Evolutionary conservation across 768 basidiomycete genomes (phyloP).

Genomic region (Mycena rosella): DNA sequence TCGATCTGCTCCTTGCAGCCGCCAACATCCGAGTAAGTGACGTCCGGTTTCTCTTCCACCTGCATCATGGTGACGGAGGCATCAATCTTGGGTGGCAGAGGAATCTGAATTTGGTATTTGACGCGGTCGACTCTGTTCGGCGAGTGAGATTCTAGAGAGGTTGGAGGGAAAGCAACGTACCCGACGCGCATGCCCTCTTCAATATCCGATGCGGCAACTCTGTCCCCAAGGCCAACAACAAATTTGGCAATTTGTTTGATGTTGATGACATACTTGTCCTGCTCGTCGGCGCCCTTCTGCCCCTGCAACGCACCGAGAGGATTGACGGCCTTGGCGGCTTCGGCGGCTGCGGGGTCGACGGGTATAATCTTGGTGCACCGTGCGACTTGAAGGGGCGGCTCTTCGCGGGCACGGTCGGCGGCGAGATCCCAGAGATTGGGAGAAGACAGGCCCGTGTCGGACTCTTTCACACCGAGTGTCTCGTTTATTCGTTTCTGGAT

Average conservation of each 20-base stretch:
- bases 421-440: slow-evolving; percentile 98
- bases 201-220: slow-evolving; percentile 97
- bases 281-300: slow-evolving; percentile 97
- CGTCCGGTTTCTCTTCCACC: slow-evolving; percentile 98
- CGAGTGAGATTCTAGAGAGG: background rate
- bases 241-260: slow-evolving; percentile 99
- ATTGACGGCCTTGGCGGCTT: slow-evolving; percentile 83
- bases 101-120: slow-evolving; percentile 99
- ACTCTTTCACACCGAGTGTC: slow-evolving; percentile 98
- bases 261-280: slow-evolving; percentile 99
- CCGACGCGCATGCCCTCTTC: slow-evolving; percentile 99
- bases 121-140: slow-evolving; percentile 87
- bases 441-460: slow-evolving; percentile 95
- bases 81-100: slow-evolving; percentile 98
- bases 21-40: slow-evolving; percentile 97
- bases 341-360: slow-evolving; percentile 79
- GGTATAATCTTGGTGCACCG: slow-evolving; percentile 99
- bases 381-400: slow-evolving; percentile 96
- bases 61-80: slow-evolving; percentile 99
- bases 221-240: slow-evolving; percentile 96
- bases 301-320: slow-evolving; percentile 83
- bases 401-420: slow-evolving; percentile 91
- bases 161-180: slow-evolving; percentile 54
- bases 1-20: slow-evolving; percentile 99
- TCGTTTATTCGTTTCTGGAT: slow-evolving; percentile 98